Base-by-base conservation (phyloP, 345 rosid genomes). In the Moricandia moricandioides region DNA sequence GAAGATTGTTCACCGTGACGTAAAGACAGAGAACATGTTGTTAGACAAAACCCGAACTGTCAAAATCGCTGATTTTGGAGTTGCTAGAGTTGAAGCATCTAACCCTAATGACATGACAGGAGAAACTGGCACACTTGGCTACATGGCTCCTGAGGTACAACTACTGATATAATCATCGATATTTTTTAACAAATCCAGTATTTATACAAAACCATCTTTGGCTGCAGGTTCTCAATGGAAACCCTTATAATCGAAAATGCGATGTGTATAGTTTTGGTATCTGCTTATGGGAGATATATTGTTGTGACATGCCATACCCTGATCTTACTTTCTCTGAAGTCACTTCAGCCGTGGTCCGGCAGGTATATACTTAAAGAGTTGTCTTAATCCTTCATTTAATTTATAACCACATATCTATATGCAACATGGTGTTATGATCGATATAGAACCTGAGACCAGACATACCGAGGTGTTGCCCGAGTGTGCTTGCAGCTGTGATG, bases 71-170 rank as follows among this genome's bases (percentile, higher is more conserved):
- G 99, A 95, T 81, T 95, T 95, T 11, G 99, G 99, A 69, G 99
- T 95, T 71, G 99, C 98, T 34, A 92, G 99, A 56, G 96, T 95
- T 33, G 99, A 95, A 81, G 99, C 98, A 56, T 95, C 99, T 57
- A 95, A 95, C 83, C 97, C 99, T 60, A 92, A 87, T 79, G 99
- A 95, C 77, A 95, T 95, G 99, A 95, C 99, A 13, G 99, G 99
- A 71, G 99, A 95, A 84, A 95, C 99, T 27, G 99, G 99, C 57
- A 95, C 99, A 35, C 93, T 95, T 43, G 99, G 99, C 62, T 95
- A 95, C 83, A 95, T 95, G 99, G 99, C 99, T 78, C 98, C 99
- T 26, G 99, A 95, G 99, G 99, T 95, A 85, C n/a, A n/a, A n/a
- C 6, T 18, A 49, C 17, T 3, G 1, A 45, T 31, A 63, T 18